A percentile compares a stretch with the other conserved stretches of the same genome.
Conservation (phyloP, 768 basidiomycete species). For the Lyophyllum semitale region DNA sequence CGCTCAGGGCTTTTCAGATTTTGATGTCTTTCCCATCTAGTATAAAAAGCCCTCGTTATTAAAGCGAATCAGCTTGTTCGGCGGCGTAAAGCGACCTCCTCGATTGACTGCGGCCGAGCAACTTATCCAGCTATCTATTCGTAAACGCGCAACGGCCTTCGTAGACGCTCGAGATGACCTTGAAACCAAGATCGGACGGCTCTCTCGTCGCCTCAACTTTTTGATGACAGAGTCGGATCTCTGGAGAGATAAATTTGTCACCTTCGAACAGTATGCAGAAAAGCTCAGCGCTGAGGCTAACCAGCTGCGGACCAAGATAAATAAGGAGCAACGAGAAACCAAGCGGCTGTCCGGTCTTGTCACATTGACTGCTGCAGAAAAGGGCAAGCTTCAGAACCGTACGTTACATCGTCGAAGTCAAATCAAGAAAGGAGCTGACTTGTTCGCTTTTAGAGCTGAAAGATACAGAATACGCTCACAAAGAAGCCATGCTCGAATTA, state of each 20-base stretch:
- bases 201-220: conserved; percentile 85
- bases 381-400: conserved; percentile 78
- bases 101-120: conserved; percentile 81
- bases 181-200: conserved; percentile 89
- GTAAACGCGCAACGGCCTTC: conserved; percentile 91
- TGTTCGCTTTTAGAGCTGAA: conserved; percentile 58
- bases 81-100: conserved; percentile 67
- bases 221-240: conserved; percentile 88
- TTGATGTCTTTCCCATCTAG: conserved; percentile 35
- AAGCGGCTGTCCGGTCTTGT: conserved; percentile 81
- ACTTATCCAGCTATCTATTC: conserved; percentile 83
- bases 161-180: conserved; percentile 93
- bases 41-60: conserved; percentile 88
- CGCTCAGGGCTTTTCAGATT: background rate
- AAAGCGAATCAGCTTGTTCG: conserved; percentile 81
- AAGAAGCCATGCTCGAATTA: conserved; percentile 78
- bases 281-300: conserved; percentile 84
- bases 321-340: conserved; percentile 88
- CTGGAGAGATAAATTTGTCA: conserved; percentile 93
- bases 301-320: conserved; percentile 84
- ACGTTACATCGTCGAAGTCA: conserved; percentile 31
- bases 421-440: conserved; percentile 6
- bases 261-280: conserved; percentile 93
- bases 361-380: conserved; percentile 76
- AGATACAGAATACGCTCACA: conserved; percentile 82